Evolutionary conservation across 768 basidiomycete species (phyloP), one percentile per base, ranked within the genome.

Genomic region (Podaxis carcinomalis): DNA sequence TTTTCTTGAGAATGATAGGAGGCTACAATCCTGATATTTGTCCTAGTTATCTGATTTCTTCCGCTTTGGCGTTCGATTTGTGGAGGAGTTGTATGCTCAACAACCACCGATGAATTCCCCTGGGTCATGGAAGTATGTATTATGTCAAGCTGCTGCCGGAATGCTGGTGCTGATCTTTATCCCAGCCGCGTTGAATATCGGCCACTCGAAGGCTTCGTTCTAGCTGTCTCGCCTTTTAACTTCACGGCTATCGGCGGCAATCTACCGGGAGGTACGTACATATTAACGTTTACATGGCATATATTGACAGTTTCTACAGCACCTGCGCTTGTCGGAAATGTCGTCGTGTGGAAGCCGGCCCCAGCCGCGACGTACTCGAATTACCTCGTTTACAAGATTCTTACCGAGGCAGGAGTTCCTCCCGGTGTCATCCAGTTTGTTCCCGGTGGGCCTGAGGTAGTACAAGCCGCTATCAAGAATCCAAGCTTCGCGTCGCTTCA

Each of bases 201-300:
- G 62, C 86, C 96, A 1, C 82, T 99, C n/a, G 97, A 98, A 76
- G 97, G 97, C 23, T 99, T 99, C 77, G 93, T 98, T 25, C 83
- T 98, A 53, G 97, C 97, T 13, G 91, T 98, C 42, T 95, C 97
- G 5, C 97, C 97, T 0, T 98, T 99, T 81, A 99, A 99, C 76
- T 95, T 95, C 72, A 98, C 96, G 35, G 96, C 96, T 27, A 99
- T 99, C 64, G 96, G 94, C 42, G 97, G 93, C 13, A 99, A 99
- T 74, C 90, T 98, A 37, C 85, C 89, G 5, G 90, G 84, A 73
- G 74, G 88, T 84, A 58, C 56, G 79, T 72, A 25, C 35, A 63
- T 53, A 32, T 6, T 35, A 27, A 39, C 27, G 63, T 65, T 44
- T 39, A 55, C 21, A 32, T 7, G 23, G 7, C 11, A 16, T 47